Conservation (phyloP, 139 green algal genomes). For the Micractinium conductrix region DNA sequence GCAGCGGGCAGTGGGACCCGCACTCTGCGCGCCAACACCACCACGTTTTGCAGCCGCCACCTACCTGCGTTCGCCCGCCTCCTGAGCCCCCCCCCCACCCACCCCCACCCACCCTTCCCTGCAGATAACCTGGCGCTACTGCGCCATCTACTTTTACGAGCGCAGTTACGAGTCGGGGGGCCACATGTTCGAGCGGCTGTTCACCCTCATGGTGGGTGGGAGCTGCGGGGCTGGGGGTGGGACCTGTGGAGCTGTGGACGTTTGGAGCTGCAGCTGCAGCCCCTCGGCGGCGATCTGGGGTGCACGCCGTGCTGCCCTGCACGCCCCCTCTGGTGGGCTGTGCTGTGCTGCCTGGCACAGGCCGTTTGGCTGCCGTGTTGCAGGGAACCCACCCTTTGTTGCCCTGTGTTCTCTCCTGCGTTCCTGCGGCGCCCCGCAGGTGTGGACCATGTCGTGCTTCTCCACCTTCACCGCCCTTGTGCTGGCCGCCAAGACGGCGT, state of each 20-base stretch:
- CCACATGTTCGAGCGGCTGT: neutral
- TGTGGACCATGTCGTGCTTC: conserved; percentile 23
- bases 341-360: too few relatives aligned
- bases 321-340: too few relatives aligned
- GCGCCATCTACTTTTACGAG: conserved; percentile 24
- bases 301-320: too few relatives aligned
- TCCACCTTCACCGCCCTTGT: neutral
- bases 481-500: conserved; percentile 7
- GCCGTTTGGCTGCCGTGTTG: too few relatives aligned
- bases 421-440: too few relatives aligned
- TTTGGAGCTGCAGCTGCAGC: neutral
- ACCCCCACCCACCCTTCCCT: neutral
- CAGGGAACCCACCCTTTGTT: too few relatives aligned
- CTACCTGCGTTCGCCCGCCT: neutral
- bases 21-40: too few relatives aligned
- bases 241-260: neutral
- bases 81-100: neutral
- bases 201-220: conserved; percentile 12
- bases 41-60: too few relatives aligned
- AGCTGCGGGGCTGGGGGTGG: neutral
- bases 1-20: too few relatives aligned
- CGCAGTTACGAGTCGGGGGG: conserved; percentile 22
- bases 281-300: too few relatives aligned
- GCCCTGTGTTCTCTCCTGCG: too few relatives aligned
- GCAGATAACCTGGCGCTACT: conserved; percentile 24